These are phyloP conservation scores for Aspergillus floridensis DNA, from an alignment of 2,329 filamentous ascomycete species.

Conservation along the genomic window DNA sequence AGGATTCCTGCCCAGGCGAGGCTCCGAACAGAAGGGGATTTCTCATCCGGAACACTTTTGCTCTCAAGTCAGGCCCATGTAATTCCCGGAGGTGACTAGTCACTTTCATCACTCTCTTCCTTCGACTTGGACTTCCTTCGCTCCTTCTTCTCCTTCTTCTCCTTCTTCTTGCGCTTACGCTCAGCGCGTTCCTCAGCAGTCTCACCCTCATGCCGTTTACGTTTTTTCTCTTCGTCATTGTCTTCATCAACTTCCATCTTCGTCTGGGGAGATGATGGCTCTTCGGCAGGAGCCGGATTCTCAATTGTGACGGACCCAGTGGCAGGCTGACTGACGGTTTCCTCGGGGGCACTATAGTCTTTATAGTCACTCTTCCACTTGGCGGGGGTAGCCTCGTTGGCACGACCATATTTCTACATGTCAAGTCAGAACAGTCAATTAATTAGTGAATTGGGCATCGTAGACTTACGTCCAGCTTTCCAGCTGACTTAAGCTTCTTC, in stretches of 20 bases:
- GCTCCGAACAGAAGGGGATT: not conserved
- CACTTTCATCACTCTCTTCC: constrained; percentile 61
- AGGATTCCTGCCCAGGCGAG: constrained; percentile 30
- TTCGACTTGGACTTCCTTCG: constrained; percentile 82
- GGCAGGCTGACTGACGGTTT: constrained; percentile 46
- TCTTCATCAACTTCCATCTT: constrained; percentile 45
- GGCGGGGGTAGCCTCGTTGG: constrained; percentile 88
- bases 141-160: constrained; percentile 57
- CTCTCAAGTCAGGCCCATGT: constrained; percentile 12
- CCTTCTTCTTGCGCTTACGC: constrained; percentile 53
- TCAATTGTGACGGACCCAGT: constrained; percentile 44
- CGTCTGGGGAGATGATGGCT: constrained; percentile 28
- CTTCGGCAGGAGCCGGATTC: constrained; percentile 31
- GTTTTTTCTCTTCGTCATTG: constrained; percentile 51
- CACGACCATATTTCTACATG: constrained; percentile 75
- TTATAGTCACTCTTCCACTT: constrained; percentile 93
- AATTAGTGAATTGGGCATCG: not conserved
- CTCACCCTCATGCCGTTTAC: constrained; percentile 57
- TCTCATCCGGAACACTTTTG: constrained; percentile 4
- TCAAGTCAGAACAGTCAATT: constrained; percentile 25
- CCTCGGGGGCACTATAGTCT: constrained; percentile 66
- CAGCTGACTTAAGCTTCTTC: constrained; percentile 99
- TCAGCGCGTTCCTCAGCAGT: constrained; percentile 49
- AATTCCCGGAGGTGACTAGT: constrained; percentile 35
- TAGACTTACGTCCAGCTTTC: constrained; percentile 76